Evolutionary conservation across 352 stramenopile species (phyloP).

Genomic region (Pythium brachiatum): DNA sequence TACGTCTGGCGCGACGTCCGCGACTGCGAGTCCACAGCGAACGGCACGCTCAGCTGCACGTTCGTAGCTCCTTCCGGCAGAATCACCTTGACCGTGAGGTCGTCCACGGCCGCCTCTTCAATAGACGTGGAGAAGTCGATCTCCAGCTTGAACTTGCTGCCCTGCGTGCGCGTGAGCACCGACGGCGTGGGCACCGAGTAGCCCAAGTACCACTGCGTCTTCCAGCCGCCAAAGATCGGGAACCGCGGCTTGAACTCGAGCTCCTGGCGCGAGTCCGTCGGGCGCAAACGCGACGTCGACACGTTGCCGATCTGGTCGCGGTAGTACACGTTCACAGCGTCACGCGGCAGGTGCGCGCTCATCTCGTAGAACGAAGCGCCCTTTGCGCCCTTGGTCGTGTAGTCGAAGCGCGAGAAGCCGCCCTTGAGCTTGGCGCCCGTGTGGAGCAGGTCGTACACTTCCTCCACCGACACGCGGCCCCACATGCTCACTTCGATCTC

Average conservation of each 20-base stretch:
- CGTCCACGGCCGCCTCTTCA: slow-evolving; percentile 75
- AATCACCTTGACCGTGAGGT: slow-evolving; percentile 87
- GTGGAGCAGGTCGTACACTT: slow-evolving; percentile 87
- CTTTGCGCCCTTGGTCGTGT: slow-evolving; percentile 55
- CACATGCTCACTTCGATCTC: slow-evolving; percentile 91
- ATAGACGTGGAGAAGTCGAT: slow-evolving; percentile 85
- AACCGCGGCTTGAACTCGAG: slow-evolving; percentile 84
- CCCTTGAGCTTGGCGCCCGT: slow-evolving; percentile 82
- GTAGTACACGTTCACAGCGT: slow-evolving; percentile 89
- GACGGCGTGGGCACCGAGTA: slow-evolving; percentile 85
- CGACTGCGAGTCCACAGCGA: slow-evolving; percentile 52
- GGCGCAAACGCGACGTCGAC: slow-evolving; percentile 74
- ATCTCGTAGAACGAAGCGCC: slow-evolving; percentile 82
- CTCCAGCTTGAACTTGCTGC: slow-evolving; percentile 78
- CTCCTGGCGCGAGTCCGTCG: slow-evolving; percentile 49
- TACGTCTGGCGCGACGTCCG: slow-evolving; percentile 79
- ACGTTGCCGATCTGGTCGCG: slow-evolving; percentile 91
- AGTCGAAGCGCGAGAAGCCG: slow-evolving; percentile 87
- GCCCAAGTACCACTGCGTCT: slow-evolving; percentile 87
- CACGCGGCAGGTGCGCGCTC: slow-evolving; percentile 57
- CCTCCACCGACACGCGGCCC: slow-evolving; percentile 84
- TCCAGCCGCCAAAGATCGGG: slow-evolving; percentile 88
- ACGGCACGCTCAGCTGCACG: slow-evolving; percentile 75
- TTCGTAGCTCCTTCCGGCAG: slow-evolving; percentile 80
- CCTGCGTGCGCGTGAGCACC: slow-evolving; percentile 58